phyloP scores from a whole-genome alignment of 1,284 basidiomycete species.

The Chalciporus piperatoides region DNA sequence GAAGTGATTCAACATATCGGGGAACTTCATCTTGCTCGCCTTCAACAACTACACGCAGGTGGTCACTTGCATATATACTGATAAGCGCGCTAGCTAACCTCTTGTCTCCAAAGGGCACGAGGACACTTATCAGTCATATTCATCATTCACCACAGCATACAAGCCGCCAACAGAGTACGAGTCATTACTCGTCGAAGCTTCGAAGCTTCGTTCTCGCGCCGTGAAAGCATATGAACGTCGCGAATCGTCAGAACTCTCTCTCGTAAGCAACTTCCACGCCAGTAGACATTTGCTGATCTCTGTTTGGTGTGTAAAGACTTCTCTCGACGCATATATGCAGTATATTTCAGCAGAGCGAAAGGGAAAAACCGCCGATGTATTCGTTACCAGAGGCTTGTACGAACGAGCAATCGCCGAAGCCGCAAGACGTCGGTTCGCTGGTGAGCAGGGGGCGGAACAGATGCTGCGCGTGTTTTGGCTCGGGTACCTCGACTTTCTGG shows the following conservation, averaged over 20 bases:
- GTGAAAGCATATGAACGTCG: constrained; percentile 59
- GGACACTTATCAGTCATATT: constrained; percentile 80
- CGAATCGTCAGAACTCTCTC: constrained; percentile 54
- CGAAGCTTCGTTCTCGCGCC: constrained; percentile 60
- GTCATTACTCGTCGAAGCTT: constrained; percentile 66
- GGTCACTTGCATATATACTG: constrained; percentile 15
- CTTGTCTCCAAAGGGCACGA: constrained; percentile 51
- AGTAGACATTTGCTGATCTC: constrained; percentile 1
- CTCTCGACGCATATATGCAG: constrained; percentile 57
- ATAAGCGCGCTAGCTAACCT: constrained; percentile 5
- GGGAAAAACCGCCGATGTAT: constrained; percentile 60
- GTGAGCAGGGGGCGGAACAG: constrained; percentile 53
- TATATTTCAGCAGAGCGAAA: constrained; percentile 66
- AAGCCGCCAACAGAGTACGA: constrained; percentile 77
- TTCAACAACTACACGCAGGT: constrained; percentile 72
- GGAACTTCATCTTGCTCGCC: constrained; percentile 49
- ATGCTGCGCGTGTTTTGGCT: constrained; percentile 60
- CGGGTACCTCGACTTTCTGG: constrained; percentile 59
- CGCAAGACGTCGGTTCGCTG: constrained; percentile 50
- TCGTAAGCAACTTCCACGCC: constrained; percentile 40
- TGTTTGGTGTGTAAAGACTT: constrained; percentile 30
- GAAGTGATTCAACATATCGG: constrained; percentile 45
- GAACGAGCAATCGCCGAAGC: constrained; percentile 78
- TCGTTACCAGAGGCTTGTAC: constrained; percentile 60
- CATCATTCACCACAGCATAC: constrained; percentile 79